Evolutionary conservation across 306 rosid species (phyloP), one percentile per base, ranked within the genome.

Genomic region (barrel medic (Medicago truncatula)): DNA sequence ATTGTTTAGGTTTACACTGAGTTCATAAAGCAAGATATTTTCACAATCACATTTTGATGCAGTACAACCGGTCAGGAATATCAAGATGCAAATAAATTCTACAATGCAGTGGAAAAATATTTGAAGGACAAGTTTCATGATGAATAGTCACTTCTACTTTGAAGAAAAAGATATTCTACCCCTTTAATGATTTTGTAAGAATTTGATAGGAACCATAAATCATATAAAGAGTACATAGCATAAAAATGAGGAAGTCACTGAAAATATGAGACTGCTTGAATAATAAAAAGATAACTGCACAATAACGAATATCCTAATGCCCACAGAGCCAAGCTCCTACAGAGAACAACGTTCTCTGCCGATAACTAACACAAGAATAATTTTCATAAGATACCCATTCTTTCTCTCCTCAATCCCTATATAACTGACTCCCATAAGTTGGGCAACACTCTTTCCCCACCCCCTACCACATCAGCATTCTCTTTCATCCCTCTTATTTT

Each of bases 1-100:
- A 60, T 62, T 31, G 67, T 34, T 34, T 62, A 1, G 44, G 67
- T 62, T 34, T 34, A 38, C 44, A 38, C 23, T 8, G 25, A 34
- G 44, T 62, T 34, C 44, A 3, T 62, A 34, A 31, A 62, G 67
- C 67, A 62, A 62, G 13, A 62, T 62, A 4, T 15, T 38, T 62
- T 62, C 13, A 61, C 21, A 34, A 3, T 28, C 31, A 28, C 31
- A 28, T 28, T 28, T 28, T 28, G 31, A 25, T 25, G 28, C 28
- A 25, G 28, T 25, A 25, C 28, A 25, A 25, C 28, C 2, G 28
- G 28, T 25, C 41, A 28, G 66, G 39, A 60, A 60, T 60, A 60
- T 60, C 41, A 28, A 28, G 66, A 59, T 5, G 66, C 66, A 60
- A 60, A 60, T 60, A 13, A 60, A 25, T 12, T 28, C 14, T 12